Evolutionary conservation across 2,329 filamentous ascomycete genomes (phyloP).

Genomic region (Fusarium nisikadoi): DNA sequence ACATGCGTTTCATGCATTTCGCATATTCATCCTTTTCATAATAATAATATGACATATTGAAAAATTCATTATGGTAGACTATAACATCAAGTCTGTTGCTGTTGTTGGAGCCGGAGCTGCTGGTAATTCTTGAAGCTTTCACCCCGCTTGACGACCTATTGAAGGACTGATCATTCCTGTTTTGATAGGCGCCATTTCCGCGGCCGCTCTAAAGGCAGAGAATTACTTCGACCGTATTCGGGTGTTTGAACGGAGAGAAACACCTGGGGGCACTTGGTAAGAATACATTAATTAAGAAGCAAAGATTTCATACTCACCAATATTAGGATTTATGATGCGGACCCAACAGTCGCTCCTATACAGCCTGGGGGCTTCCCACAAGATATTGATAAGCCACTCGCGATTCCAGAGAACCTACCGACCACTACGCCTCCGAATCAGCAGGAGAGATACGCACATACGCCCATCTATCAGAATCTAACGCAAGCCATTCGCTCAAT

Average conservation of each 20-base stretch:
- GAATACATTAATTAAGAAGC: neutral
- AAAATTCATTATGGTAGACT: neutral
- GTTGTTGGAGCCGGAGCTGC: slow-evolving; percentile 39
- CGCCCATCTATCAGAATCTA: slow-evolving; percentile 62
- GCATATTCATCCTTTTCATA: rapidly evolving
- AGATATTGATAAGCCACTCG: slow-evolving; percentile 58
- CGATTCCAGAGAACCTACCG: slow-evolving; percentile 56
- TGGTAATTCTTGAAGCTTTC: neutral
- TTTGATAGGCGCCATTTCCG: slow-evolving; percentile 57
- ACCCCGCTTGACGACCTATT: rapidly evolving
- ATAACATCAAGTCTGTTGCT: slow-evolving; percentile 33
- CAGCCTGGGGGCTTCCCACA: slow-evolving; percentile 57
- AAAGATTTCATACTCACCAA: neutral
- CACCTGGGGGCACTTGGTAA: slow-evolving; percentile 59
- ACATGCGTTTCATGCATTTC: rapidly evolving
- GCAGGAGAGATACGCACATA: slow-evolving; percentile 59
- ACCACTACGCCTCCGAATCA: slow-evolving; percentile 51
- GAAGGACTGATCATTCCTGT: neutral
- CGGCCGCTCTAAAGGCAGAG: slow-evolving; percentile 58
- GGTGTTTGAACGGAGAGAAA: slow-evolving; percentile 57
- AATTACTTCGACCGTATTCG: slow-evolving; percentile 55
- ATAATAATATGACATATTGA: neutral
- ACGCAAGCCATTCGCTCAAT: slow-evolving; percentile 53
- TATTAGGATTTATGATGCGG: slow-evolving; percentile 62
- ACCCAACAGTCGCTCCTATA: slow-evolving; percentile 47